Conservation (phyloP, 2,329 filamentous ascomycete species). For the Magnaporthales sp. region DNA sequence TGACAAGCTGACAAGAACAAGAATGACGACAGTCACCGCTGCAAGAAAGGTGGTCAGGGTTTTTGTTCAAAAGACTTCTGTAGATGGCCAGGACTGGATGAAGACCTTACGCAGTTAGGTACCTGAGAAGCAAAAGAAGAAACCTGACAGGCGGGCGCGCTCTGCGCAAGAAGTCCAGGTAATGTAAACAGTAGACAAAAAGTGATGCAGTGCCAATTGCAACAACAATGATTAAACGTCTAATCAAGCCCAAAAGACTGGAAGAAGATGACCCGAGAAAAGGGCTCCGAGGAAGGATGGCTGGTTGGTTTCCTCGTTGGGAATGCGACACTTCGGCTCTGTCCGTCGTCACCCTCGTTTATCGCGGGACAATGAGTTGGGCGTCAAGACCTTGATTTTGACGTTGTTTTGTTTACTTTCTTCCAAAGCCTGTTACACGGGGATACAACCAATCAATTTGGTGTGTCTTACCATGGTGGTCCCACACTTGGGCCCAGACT, state of each 20-base stretch:
- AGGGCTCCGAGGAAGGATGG: constrained; percentile 9
- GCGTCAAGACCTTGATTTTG: constrained; percentile 1
- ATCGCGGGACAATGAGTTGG: background rate
- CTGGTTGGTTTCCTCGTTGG: constrained; percentile 11
- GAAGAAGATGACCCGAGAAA: background rate
- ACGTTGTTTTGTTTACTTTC: constrained; percentile 1
- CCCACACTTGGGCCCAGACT: background rate
- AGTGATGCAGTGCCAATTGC: background rate
- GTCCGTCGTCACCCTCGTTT: background rate
- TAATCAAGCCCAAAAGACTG: background rate
- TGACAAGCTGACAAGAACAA: background rate
- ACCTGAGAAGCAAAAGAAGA: background rate
- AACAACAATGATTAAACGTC: background rate
- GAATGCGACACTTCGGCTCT: constrained; percentile 11
- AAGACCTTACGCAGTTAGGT: background rate
- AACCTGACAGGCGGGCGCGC: background rate
- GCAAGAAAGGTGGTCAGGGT: background rate
- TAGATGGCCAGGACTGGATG: background rate
- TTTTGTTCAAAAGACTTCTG: background rate
- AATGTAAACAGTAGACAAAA: background rate
- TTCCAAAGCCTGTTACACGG: background rate
- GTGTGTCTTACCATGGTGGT: background rate
- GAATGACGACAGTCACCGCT: background rate
- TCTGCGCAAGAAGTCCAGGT: background rate
- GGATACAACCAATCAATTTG: background rate